These are phyloP conservation scores for Chrysanthemum seticuspe DNA, from an alignment of 129 eudicot species.

Conservation along the genomic window DNA sequence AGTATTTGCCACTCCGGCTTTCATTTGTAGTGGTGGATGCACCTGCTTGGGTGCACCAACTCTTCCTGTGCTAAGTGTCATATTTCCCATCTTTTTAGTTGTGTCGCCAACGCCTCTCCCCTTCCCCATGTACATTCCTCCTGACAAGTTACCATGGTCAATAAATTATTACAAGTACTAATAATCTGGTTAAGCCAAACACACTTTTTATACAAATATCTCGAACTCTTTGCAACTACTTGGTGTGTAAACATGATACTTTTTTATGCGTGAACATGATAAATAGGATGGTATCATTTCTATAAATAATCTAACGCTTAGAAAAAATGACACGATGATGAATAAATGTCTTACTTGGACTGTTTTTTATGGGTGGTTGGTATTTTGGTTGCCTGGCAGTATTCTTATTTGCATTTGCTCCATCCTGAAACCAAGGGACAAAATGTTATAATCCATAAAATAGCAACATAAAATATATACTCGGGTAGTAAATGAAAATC, in stretches of 20 bases:
- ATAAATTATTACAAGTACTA: too few relatives aligned
- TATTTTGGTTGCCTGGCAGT: conserved; percentile 54
- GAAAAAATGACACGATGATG: too few relatives aligned
- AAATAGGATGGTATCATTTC: neutral
- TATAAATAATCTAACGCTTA: neutral
- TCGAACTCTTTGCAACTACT: too few relatives aligned
- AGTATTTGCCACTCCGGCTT: conserved; percentile 71
- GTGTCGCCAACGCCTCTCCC: conserved; percentile 52
- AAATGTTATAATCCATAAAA: neutral
- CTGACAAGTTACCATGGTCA: conserved; percentile 31
- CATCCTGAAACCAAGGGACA: conserved; percentile 37
- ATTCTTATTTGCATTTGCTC: conserved; percentile 39
- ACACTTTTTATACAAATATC: too few relatives aligned
- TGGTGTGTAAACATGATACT: too few relatives aligned
- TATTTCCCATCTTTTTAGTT: conserved; percentile 63
- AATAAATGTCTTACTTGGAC: conserved; percentile 42
- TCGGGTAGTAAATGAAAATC: neutral
- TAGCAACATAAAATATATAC: neutral
- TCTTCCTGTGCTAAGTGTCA: conserved; percentile 50
- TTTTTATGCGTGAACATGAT: neutral
- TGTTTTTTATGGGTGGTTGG: conserved; percentile 66
- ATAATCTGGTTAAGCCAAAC: too few relatives aligned
- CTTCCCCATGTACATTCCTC: conserved; percentile 41
- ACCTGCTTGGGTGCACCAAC: conserved; percentile 28
- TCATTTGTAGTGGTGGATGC: conserved; percentile 50